phyloP scores from a whole-genome alignment of 495 filamentous ascomycete genomes.

The Parathielavia appendiculata region DNA sequence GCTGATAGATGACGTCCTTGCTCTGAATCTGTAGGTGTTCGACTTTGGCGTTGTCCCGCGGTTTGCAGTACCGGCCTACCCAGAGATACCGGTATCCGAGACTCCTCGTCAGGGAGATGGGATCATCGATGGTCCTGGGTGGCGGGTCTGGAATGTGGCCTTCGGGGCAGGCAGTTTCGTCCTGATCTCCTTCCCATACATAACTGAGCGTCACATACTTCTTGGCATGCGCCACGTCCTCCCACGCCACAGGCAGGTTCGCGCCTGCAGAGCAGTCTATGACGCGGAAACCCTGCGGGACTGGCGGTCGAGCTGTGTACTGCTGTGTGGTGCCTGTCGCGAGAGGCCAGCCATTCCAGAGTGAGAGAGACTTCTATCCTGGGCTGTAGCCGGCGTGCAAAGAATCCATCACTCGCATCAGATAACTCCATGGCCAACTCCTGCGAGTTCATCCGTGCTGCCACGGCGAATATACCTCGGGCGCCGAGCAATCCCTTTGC shows the following conservation, averaged over 20 bases:
- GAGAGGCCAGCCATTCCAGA: background rate
- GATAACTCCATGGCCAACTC: background rate
- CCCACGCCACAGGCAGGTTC: background rate
- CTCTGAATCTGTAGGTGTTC: conserved; percentile 20
- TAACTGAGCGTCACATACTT: background rate
- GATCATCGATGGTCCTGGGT: conserved; percentile 7
- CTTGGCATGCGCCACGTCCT: background rate
- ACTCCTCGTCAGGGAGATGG: background rate
- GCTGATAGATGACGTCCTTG: conserved; percentile 28
- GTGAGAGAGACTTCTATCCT: background rate
- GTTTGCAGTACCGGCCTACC: conserved; percentile 17
- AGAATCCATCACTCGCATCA: background rate
- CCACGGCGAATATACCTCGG: background rate
- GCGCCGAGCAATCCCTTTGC: background rate
- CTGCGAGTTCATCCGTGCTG: background rate
- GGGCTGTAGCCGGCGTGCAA: background rate
- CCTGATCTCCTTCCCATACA: background rate
- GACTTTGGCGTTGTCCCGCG: background rate
- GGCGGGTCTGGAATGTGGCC: background rate
- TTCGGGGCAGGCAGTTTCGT: background rate
- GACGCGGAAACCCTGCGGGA: background rate
- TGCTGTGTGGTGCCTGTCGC: background rate
- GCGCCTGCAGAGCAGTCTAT: background rate
- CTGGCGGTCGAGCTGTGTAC: background rate
- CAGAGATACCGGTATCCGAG: conserved; percentile 14